Base-by-base conservation (phyloP, 345 rosid species). In the Hevea brasiliensis region DNA sequence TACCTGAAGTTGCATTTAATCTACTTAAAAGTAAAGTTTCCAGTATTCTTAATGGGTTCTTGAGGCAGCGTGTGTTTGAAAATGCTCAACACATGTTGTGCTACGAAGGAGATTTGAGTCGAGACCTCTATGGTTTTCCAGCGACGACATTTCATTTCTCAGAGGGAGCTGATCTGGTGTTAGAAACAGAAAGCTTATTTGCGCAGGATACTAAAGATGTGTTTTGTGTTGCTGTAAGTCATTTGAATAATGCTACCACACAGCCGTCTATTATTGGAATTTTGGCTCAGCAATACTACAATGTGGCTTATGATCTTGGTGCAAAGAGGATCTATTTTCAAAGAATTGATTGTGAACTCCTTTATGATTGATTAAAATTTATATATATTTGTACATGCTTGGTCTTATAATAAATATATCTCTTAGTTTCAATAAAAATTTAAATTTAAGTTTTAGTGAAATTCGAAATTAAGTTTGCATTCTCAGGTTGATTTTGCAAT, bases 61-160 rank as follows among this genome's bases (percentile, higher is more conserved):
- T 84, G 47, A 45, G n/a, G 15, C 59, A 32, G 18, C 11, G 54
- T 59, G 29, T 23, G 14, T 18, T 1, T 6, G 59, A 7, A 7
- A 35, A 51, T 17, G 40, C 62, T 48, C 15, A 18, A 7, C 23
- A 4, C 3, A 9, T 5, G n/a, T 6, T 84, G 71, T 89, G 94
- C 59, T 89, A 81, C 65, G 32, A 44, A 0, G 90, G 94, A 47
- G 55, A 67, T 10, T 5, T 73, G 7, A 7, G 11, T 21, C 18
- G 40, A 48, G 74, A 78, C 20, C 71, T 78, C 1, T 0, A 8
- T 0, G 77, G 74, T 9, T 78, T 78, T 29, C 81, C 74, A 8
- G 61, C 3, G 1, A 74, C 61, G 0, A 70, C 74, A 23, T 69
- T 73, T 12, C 77, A 78, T 26, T 57, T 78, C 13, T 45, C 67